Base-by-base conservation (phyloP, 176 grass and related monocot species). In the Lolium perenne region DNA sequence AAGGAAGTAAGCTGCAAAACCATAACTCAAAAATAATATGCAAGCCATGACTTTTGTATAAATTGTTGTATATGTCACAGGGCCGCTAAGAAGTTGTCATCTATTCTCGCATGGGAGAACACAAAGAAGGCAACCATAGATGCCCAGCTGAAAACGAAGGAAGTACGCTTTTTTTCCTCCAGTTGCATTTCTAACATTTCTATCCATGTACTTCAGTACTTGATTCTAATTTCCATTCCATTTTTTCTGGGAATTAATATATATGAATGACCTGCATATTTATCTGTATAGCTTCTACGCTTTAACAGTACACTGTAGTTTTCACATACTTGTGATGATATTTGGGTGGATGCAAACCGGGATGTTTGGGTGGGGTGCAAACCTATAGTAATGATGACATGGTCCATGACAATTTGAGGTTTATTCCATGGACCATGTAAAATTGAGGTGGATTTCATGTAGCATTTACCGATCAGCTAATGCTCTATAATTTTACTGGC, bases 71-170 rank as follows among this genome's bases (percentile, higher is more conserved):
- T 69, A 7, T 85, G 35, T 75, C 62, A 71, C 80, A 98, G 96
- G 85, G 88, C 83, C 20, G 65, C 68, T 71, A 98, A 92, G 88
- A 92, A 98, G 84, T 38, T 90, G n/a, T 89, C 88, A n/a, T 16
- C 75, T 32, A 90, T 98, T 84, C 71, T 91, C 83, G 87, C 93
- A 53, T 94, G 93, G 93, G 96, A 98, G 86, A 98, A 98, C 83
- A 79, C 93, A 73, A 91, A 92, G 61, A 91, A 86, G 71, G 93
- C 93, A 76, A 38, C 69, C 47, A 40, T 90, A 61, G 92, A 98
- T 88, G 92, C 93, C 76, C 80, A 89, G 10, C 47, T 98, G 23
- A 95, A 86, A 87, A 90, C 40, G 63, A 92, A 89, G 68, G 91
- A 98, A 94, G 96, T 98, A 94, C 55, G 77, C 45, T 48, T n/a